Percentiles rank a stretch among this genome's conserved stretches.
Conservation (phyloP, 108 stramenopile species). For the Cyclotella choctawhatcheeana region DNA sequence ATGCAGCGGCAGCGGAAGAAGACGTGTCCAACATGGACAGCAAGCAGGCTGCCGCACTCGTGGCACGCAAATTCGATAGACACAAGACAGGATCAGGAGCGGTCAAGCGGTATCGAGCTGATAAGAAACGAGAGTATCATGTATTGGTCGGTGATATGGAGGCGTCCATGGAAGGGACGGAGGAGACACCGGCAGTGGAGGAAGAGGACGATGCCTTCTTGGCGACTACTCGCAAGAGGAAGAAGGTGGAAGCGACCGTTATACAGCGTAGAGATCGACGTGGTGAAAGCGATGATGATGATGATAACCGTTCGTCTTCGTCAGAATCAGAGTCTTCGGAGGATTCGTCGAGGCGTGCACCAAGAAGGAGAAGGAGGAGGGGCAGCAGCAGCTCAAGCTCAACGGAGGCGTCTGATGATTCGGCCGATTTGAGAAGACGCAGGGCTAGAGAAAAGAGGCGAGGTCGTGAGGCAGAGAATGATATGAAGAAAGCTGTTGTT, state of each 20-base stretch:
- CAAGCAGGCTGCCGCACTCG: constrained; percentile 72
- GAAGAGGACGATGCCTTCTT: constrained; percentile 21
- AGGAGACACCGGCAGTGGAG: background rate
- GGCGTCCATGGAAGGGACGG: constrained; percentile 19
- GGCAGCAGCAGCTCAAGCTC: constrained; percentile 29
- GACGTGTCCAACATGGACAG: constrained; percentile 70
- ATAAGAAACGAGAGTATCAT: constrained; percentile 58
- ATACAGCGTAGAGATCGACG: background rate
- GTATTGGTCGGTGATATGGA: constrained; percentile 58
- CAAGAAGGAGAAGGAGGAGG: constrained; percentile 30
- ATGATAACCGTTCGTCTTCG: constrained; percentile 7
- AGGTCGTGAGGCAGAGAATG: background rate
- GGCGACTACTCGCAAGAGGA: constrained; percentile 17
- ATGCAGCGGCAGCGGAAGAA: constrained; percentile 8
- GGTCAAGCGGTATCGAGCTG: constrained; percentile 38
- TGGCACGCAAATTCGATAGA: constrained; percentile 32
- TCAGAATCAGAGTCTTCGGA: constrained; percentile 43
- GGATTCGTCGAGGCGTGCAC: constrained; percentile 19
- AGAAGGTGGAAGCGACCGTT: constrained; percentile 26
- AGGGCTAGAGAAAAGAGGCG: constrained; percentile 34
- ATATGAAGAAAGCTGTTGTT: background rate
- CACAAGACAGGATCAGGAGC: constrained; percentile 10
- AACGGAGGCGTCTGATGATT: constrained; percentile 44
- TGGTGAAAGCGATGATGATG: background rate
- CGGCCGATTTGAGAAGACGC: constrained; percentile 42